Percentiles rank a stretch among this genome's conserved stretches.
Conservation (phyloP, 495 filamentous ascomycete genomes). For the Elasticomyces elasticus region DNA sequence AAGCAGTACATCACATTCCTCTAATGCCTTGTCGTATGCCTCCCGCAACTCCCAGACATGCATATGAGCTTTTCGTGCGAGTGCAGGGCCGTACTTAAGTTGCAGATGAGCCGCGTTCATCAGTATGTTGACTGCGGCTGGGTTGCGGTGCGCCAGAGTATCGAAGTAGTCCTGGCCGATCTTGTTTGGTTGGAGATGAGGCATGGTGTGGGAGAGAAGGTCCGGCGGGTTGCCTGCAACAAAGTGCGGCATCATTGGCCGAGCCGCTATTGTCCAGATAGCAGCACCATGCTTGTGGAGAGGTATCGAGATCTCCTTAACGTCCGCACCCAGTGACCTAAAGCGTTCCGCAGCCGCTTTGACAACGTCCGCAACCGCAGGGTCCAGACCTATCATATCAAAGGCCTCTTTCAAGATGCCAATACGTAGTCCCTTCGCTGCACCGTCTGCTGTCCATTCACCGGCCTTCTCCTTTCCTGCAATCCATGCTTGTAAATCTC, state of each 20-base stretch:
- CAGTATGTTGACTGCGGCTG: conserved; percentile 8
- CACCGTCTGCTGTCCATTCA: conserved; percentile 27
- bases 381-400: conserved; percentile 35
- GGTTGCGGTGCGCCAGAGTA: conserved; percentile 16
- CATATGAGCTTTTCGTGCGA: conserved; percentile 24
- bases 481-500: conserved; percentile 23
- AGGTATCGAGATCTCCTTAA: conserved; percentile 44
- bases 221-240: conserved; percentile 35
- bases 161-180: conserved; percentile 34
- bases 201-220: conserved; percentile 34
- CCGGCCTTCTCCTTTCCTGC: conserved; percentile 31
- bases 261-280: conserved; percentile 43
- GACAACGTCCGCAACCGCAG: conserved; percentile 36
- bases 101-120: conserved; percentile 24
- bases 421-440: conserved; percentile 25
- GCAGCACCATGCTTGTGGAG: conserved; percentile 40
- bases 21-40: conserved; percentile 38
- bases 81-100: conserved; percentile 27
- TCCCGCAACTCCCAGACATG: conserved; percentile 36
- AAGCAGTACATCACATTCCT: conserved; percentile 39
- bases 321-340: conserved; percentile 40
- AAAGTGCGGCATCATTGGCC: conserved; percentile 37
- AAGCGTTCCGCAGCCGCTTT: conserved; percentile 38
- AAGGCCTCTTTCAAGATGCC: conserved; percentile 47
- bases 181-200: conserved; percentile 33